Evolutionary conservation across 129 eudicot species (phyloP).

Genomic region (Lactuca saligna): DNA sequence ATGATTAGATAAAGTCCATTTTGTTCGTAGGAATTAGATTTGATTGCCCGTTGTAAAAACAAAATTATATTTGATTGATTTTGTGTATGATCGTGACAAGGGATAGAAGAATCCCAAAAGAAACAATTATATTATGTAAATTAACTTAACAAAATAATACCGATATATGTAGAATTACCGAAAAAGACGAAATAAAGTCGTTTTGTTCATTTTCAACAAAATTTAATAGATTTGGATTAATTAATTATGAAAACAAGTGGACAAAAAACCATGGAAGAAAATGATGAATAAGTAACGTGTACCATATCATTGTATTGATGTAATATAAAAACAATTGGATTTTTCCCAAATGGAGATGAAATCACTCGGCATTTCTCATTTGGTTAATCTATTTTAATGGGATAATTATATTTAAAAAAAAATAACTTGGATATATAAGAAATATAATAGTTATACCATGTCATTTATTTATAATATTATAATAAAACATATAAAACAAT

Average conservation of each 20-base stretch:
- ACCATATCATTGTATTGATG: not conserved
- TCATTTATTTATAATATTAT: not conserved
- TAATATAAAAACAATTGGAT: not conserved
- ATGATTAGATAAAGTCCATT: too few relatives aligned
- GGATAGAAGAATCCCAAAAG: not conserved
- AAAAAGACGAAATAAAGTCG: not conserved
- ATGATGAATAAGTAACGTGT: not conserved
- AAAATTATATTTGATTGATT: too few relatives aligned
- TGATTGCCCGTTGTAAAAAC: not conserved
- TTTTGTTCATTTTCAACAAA: not conserved
- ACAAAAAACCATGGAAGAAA: not conserved
- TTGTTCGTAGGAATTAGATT: not conserved
- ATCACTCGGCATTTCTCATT: not conserved
- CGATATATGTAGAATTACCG: too few relatives aligned
- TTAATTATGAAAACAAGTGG: not conserved
- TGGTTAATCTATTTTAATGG: too few relatives aligned
- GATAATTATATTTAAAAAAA: too few relatives aligned
- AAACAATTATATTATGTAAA: too few relatives aligned
- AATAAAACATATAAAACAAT: not conserved
- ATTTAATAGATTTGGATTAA: not conserved
- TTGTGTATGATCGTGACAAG: not conserved
- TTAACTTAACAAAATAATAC: not conserved
- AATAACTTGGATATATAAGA: too few relatives aligned
- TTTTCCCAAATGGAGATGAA: not conserved
- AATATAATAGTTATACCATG: too few relatives aligned